Evolutionary conservation across 2,329 filamentous ascomycete species (phyloP), one percentile per base, ranked within the genome.

Genomic region (Paecilomyces sp.): DNA sequence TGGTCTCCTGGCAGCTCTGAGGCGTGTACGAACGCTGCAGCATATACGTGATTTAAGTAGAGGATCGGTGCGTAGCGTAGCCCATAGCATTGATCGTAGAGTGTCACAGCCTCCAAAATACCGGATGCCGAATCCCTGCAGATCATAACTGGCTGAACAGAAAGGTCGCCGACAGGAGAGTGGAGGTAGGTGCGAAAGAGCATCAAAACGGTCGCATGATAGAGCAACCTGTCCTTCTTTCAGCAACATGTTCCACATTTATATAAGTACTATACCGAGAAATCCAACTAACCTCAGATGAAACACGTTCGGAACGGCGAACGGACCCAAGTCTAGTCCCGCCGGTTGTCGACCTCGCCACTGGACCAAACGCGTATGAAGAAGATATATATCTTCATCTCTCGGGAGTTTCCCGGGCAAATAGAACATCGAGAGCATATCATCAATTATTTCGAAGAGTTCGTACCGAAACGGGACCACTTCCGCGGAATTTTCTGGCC

Each of bases 41-140:
- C 30, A 18, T 31, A 41, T 11, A 56, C 22, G 34, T 56, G 25
- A 33, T 18, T 56, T 15, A 56, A 8, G 33, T 56, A 56, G 55
- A n/a, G 25, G 15, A 56, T 24, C 18, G 55, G 55, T 36, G 55
- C 55, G 24, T 36, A 56, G 47, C 30, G 33, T 15, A 56, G 33
- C 6, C 55, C 55, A 36, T 56, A 56, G 30, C 55, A 56, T 41
- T 30, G 55, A 33, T 56, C 55, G 25, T 56, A 56, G 24, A 41
- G 18, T 3, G 55, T 24, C n/a, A 36, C 30, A n/a, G 41, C 18
- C 15, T 56, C 30, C 9, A 36, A 56, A 18, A 56, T 47, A 22
- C 30, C 55, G 18, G 34, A 36, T 24, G 55, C 55, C 13, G 55
- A 31, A n/a, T 56, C 55, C 13, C 47, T 56, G 33, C 31, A 36